Conservation (phyloP, 176 grass and related monocot species). For the Oryza rufipogon region DNA sequence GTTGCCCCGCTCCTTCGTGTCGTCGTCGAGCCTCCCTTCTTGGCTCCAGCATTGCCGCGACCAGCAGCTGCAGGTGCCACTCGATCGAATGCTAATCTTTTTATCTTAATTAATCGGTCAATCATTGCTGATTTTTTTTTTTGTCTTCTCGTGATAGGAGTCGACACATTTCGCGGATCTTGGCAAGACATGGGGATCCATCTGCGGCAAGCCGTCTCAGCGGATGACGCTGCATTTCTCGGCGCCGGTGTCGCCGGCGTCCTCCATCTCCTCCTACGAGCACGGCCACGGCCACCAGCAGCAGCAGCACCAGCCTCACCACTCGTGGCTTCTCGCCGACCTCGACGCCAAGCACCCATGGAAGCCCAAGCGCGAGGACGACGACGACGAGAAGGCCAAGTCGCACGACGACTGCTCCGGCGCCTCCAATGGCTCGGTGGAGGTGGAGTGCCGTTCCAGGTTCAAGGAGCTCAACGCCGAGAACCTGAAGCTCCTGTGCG, state of each 20-base stretch:
- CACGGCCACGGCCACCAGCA: slow-evolving; percentile 1
- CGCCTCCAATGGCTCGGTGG: slow-evolving; percentile 59
- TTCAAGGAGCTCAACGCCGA: slow-evolving; percentile 95
- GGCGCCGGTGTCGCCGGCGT: slow-evolving; percentile 48
- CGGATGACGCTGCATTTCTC: slow-evolving; percentile 63
- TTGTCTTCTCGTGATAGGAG: slow-evolving; percentile 31
- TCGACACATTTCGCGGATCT: slow-evolving; percentile 49
- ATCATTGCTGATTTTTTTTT: neutral
- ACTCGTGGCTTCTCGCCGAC: slow-evolving; percentile 47
- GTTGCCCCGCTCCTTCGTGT: slow-evolving; percentile 38
- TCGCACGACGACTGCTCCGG: slow-evolving; percentile 43
- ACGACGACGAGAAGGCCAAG: neutral
- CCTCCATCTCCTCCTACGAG: slow-evolving; percentile 62
- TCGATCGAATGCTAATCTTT: neutral
- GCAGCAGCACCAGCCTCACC: slow-evolving; percentile 31
- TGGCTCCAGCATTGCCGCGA: slow-evolving; percentile 82
- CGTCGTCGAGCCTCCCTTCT: slow-evolving; percentile 67
- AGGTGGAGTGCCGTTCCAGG: slow-evolving; percentile 65
- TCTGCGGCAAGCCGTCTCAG: slow-evolving; percentile 44
- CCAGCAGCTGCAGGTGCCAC: slow-evolving; percentile 51
- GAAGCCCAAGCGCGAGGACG: slow-evolving; percentile 46
- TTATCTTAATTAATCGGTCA: neutral
- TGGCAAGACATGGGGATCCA: slow-evolving; percentile 68
- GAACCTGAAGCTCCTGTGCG: slow-evolving; percentile 83
- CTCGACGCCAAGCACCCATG: slow-evolving; percentile 54